Evolutionary conservation across 495 filamentous ascomycete species (phyloP).

Genomic region (Margaritispora aquatica): DNA sequence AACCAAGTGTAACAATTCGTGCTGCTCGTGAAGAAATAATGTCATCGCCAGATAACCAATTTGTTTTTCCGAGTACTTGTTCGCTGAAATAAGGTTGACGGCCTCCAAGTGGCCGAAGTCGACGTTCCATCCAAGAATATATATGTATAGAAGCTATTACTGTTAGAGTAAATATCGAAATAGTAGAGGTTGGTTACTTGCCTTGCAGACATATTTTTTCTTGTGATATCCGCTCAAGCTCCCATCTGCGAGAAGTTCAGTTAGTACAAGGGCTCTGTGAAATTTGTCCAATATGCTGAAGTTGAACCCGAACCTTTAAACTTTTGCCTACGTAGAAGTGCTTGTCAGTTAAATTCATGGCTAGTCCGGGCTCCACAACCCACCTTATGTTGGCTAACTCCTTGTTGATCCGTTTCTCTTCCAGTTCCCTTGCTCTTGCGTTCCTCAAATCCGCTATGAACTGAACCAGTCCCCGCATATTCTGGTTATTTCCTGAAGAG

Average conservation of each 20-base stretch:
- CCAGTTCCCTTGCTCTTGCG: slow-evolving; percentile 87
- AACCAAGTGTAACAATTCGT: slow-evolving; percentile 91
- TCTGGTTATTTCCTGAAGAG: slow-evolving; percentile 51
- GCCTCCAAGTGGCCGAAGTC: slow-evolving; percentile 98
- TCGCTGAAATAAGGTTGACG: slow-evolving; percentile 93
- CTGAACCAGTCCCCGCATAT: slow-evolving; percentile 85
- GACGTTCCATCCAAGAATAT: slow-evolving; percentile 98
- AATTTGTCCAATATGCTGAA: not conserved
- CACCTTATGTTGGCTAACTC: slow-evolving; percentile 95
- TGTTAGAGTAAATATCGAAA: no score
- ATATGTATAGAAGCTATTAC: slow-evolving; percentile 92
- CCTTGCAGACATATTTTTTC: slow-evolving; percentile 99
- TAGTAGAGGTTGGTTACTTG: slow-evolving; percentile 29
- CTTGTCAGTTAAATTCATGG: not conserved
- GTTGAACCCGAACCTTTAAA: slow-evolving; percentile 49
- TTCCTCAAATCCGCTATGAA: slow-evolving; percentile 98
- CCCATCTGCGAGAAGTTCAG: slow-evolving; percentile 50
- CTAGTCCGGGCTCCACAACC: slow-evolving; percentile 15
- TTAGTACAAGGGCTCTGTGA: not conserved
- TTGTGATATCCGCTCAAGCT: slow-evolving; percentile 92
- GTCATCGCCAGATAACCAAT: slow-evolving; percentile 98
- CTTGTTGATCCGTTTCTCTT: slow-evolving; percentile 99
- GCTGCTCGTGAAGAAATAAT: slow-evolving; percentile 92
- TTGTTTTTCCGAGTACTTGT: slow-evolving; percentile 98
- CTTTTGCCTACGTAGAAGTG: slow-evolving; percentile 49